A percentile compares a stretch with the other conserved stretches of the same genome.
Conservation (phyloP, 176 grass and related monocot species). For the Oryza longistaminata region DNA sequence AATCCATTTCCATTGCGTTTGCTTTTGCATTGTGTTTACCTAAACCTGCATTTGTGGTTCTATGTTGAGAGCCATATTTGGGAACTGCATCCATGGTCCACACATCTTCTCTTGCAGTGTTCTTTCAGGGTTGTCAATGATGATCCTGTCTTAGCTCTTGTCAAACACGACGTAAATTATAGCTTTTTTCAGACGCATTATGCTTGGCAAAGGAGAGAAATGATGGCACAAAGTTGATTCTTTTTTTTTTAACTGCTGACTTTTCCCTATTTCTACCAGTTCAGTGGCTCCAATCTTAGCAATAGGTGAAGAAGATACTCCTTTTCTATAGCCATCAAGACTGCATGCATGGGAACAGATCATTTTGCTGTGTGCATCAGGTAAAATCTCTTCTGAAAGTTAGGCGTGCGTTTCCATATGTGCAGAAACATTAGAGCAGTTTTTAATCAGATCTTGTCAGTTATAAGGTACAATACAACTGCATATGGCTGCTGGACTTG, state of each 20-base stretch:
- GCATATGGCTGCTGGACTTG: constrained; percentile 20
- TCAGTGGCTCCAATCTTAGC: constrained; percentile 29
- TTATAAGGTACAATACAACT: constrained; percentile 17
- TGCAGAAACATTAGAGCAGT: constrained; percentile 34
- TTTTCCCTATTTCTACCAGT: constrained; percentile 19
- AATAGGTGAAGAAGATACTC: constrained; percentile 7
- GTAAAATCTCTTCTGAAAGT: constrained; percentile 40
- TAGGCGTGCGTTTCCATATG: constrained; percentile 34
- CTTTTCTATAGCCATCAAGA: constrained; percentile 22
- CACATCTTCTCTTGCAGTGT: neutral
- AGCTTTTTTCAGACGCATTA: constrained; percentile 30
- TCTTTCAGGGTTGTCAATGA: neutral
- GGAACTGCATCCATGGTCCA: neutral
- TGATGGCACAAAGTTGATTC: constrained; percentile 36
- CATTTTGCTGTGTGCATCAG: constrained; percentile 6
- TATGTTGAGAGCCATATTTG: neutral
- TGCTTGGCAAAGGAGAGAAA: constrained; percentile 30
- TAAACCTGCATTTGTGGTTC: neutral
- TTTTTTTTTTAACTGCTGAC: constrained; percentile 5
- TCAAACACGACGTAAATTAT: constrained; percentile 13
- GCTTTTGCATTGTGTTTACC: neutral
- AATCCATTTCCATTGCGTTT: neutral
- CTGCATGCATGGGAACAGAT: constrained; percentile 21
- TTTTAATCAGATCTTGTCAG: constrained; percentile 43
- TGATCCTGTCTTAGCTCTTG: neutral